These are phyloP conservation scores for Suillus alpinus DNA, from an alignment of 768 basidiomycete genomes.

Conservation along the genomic window DNA sequence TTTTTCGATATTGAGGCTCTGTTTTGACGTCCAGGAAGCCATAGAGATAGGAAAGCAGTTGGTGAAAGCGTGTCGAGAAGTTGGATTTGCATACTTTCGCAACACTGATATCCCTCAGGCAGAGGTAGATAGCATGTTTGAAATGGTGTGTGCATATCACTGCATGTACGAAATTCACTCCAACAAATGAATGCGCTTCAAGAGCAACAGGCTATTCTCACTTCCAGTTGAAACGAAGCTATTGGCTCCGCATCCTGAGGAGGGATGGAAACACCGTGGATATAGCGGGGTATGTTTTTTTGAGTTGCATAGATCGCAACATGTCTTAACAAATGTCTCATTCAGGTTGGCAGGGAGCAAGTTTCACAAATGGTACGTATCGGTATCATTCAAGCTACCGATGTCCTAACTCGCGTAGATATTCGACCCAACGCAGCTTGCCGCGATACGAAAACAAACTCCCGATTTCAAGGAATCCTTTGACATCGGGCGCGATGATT, in stretches of 20 bases:
- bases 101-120: conserved; percentile 40
- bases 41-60: conserved; percentile 14
- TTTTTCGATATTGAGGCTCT: neutral
- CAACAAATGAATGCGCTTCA: neutral
- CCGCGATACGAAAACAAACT: conserved; percentile 27
- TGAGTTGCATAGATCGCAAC: neutral
- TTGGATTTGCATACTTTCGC: conserved; percentile 47
- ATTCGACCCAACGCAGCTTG: conserved; percentile 31
- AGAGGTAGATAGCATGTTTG: conserved; percentile 39
- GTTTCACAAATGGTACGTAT: conserved; percentile 24
- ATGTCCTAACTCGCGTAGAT: conserved; percentile 15
- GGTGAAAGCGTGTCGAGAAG: conserved; percentile 20
- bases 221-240: conserved; percentile 37
- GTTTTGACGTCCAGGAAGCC: conserved; percentile 10
- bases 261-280: conserved; percentile 46
- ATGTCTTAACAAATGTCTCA: neutral
- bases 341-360: conserved; percentile 41
- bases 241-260: conserved; percentile 44
- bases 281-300: conserved; percentile 18
- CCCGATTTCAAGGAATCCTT: conserved; percentile 52
- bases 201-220: conserved; percentile 41
- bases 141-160: conserved; percentile 33
- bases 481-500: conserved; percentile 47
- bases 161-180: conserved; percentile 1
- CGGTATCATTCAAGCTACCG: neutral